Base-by-base conservation (phyloP, 441 rosid genomes). In the Mallotus repandus region DNA sequence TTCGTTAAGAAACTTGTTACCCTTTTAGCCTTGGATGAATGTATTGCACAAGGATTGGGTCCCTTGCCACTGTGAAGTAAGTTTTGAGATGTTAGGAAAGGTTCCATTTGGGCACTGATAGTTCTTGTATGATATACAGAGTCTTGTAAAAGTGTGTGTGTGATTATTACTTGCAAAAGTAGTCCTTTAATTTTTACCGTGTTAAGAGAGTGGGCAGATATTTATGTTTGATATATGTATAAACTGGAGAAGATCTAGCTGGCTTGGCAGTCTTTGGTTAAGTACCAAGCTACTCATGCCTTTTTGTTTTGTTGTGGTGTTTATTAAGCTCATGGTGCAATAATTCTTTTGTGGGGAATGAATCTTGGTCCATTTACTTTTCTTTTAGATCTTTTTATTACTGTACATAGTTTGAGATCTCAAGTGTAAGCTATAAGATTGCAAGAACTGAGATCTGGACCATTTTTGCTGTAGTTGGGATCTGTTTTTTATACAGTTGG, bases 31-130 rank as follows among this genome's bases (percentile, higher is more conserved):
- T 29, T 1, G 60, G 55, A 60, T 76, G 69, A 38, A 71, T 29
- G 52, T 73, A 73, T 56, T 67, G 52, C 74, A 67, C 72, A 74
- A 68, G 86, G 80, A 85, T 74, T 71, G 86, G 81, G 86, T 74
- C 78, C 77, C 78, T 66, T 6, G 53, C 41, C 66, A 74, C 68
- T 77, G 56, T 53, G 70, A 73, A 59, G 77, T 66, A 74, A 64
- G 77, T 29, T 21, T 75, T 65, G 62, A 65, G 81, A 81, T 68
- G 74, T 79, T 79, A 73, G 74, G 62, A 38, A n/a, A 57, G 1
- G 66, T 69, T 74, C 52, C 72, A 72, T 65, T 60, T 43, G 55
- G 72, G 70, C 73, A 74, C 74, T 71, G 53, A 21, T 76, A 77
- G 55, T 52, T 68, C 65, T 63, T 64, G 55, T 64, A 78, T 74